phyloP scores from a whole-genome alignment of 768 basidiomycete genomes.

The Rhizopogon roseolus region DNA sequence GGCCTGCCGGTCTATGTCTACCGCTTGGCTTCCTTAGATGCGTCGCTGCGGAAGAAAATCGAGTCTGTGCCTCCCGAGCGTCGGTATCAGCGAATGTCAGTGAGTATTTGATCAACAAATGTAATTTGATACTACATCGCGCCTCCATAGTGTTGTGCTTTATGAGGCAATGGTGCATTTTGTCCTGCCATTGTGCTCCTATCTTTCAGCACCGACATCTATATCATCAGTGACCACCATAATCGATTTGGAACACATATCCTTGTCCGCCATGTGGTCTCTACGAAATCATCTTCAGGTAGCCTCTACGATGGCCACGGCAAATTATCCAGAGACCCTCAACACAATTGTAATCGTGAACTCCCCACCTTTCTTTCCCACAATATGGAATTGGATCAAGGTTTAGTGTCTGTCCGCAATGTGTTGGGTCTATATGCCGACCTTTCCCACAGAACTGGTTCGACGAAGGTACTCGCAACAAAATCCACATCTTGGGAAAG shows the following conservation, averaged over 20 bases:
- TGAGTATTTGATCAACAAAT: background rate
- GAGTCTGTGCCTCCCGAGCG: slow-evolving; percentile 46
- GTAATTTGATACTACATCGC: background rate
- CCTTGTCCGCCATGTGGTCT: slow-evolving; percentile 63
- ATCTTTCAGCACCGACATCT: slow-evolving; percentile 49
- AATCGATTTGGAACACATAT: slow-evolving; percentile 64
- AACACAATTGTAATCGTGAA: slow-evolving; percentile 67
- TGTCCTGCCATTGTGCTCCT: slow-evolving; percentile 56
- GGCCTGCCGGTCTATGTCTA: slow-evolving; percentile 78
- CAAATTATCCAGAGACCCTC: slow-evolving; percentile 80
- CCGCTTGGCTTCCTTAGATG: slow-evolving; percentile 54
- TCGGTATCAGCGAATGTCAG: slow-evolving; percentile 69
- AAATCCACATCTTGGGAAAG: slow-evolving; percentile 70
- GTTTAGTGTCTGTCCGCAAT: slow-evolving; percentile 22
- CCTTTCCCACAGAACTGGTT: slow-evolving; percentile 55
- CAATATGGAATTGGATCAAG: slow-evolving; percentile 83
- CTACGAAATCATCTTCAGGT: slow-evolving; percentile 71
- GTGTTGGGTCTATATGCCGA: background rate
- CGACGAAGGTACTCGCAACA: slow-evolving; percentile 71
- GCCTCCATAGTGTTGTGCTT: slow-evolving; percentile 45
- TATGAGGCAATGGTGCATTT: slow-evolving; percentile 68
- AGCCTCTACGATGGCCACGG: slow-evolving; percentile 68
- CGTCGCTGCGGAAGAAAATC: slow-evolving; percentile 53
- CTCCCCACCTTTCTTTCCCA: slow-evolving; percentile 78
- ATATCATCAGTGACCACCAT: slow-evolving; percentile 62